phyloP scores from a whole-genome alignment of 306 rosid genomes.

The Vigna trinervia region DNA sequence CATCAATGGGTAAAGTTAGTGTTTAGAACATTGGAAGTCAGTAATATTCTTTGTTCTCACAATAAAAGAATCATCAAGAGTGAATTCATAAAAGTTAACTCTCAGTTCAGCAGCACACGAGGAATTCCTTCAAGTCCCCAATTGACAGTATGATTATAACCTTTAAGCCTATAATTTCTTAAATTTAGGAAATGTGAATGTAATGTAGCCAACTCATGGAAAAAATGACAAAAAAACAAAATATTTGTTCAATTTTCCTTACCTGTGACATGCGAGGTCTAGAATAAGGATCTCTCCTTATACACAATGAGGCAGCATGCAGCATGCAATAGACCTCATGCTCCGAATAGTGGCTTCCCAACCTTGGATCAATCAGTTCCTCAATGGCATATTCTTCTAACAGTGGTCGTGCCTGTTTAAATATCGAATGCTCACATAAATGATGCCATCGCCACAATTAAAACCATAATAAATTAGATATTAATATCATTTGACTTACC shows the following conservation, averaged over 20 bases:
- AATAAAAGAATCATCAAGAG: not conserved
- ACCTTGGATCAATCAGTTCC: constrained; percentile 87
- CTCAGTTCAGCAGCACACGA: not conserved
- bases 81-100: not conserved
- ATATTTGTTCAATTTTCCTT: not conserved
- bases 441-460: not conserved
- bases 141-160: not conserved
- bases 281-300: constrained; percentile 85
- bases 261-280: constrained; percentile 99
- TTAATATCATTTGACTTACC: constrained; percentile 56
- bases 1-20: constrained; percentile 2
- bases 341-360: constrained; percentile 76
- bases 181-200: not conserved
- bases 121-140: not conserved
- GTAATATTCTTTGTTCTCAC: not conserved
- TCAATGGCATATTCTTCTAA: constrained; percentile 77
- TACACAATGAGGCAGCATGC: constrained; percentile 91
- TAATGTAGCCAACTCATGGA: not conserved
- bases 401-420: constrained; percentile 82
- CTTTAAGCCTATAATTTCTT: not conserved
- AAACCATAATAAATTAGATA: not conserved
- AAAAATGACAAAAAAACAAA: not conserved
- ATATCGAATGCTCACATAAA: constrained; percentile 43
- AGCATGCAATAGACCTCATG: constrained; percentile 91
- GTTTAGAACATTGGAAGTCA: not conserved